Conservation (phyloP, 805 yeast species). For the Monosporozyma yasuniensis region DNA sequence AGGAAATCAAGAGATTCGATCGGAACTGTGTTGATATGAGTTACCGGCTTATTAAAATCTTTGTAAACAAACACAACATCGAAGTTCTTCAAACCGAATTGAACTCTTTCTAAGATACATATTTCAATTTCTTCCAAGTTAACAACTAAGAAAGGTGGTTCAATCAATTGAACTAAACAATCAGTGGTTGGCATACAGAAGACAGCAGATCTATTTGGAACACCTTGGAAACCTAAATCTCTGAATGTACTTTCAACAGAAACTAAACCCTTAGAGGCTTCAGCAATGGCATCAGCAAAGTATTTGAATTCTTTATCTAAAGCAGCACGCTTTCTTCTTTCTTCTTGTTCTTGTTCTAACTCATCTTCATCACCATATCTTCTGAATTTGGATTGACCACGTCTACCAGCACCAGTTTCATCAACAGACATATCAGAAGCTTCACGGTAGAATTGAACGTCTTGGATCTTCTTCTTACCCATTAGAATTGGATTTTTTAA, state of each 20-base stretch:
- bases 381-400: conserved; percentile 58
- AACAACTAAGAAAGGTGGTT: conserved; percentile 89
- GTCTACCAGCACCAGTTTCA: conserved; percentile 90
- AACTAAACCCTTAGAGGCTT: conserved; percentile 70
- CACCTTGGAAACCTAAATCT: conserved; percentile 95
- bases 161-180: conserved; percentile 87
- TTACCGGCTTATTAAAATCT: conserved; percentile 79
- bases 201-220: conserved; percentile 89
- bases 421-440: conserved; percentile 94
- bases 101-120: conserved; percentile 94
- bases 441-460: conserved; percentile 92
- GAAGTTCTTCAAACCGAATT: conserved; percentile 91
- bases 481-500: conserved; percentile 87
- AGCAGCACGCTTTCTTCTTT: conserved; percentile 81
- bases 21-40: conserved; percentile 90
- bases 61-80: conserved; percentile 95
- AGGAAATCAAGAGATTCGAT: conserved; percentile 86
- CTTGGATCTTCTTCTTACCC: conserved; percentile 91
- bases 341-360: conserved; percentile 96
- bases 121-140: conserved; percentile 87
- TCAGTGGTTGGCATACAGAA: conserved; percentile 95
- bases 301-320: conserved; percentile 85
- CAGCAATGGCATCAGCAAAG: conserved; percentile 86
- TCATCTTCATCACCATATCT: conserved; percentile 98
- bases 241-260: conserved; percentile 93